Percentiles rank a stretch among this genome's conserved stretches.
Conservation (phyloP, 768 basidiomycete species). For the Neoboletus magnificus region DNA sequence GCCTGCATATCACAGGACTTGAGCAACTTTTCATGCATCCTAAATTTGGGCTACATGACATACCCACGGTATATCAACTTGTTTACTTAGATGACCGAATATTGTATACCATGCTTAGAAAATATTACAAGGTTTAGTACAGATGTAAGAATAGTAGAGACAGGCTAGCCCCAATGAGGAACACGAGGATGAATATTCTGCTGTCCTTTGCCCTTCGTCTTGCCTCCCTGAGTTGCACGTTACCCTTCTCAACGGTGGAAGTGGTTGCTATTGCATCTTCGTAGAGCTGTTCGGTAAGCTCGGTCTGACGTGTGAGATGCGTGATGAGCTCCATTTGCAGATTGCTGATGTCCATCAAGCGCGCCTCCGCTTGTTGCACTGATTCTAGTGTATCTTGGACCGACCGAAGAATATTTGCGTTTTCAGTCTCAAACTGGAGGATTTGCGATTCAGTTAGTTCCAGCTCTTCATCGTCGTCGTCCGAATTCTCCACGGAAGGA, state of each 20-base stretch:
- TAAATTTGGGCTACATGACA: background rate
- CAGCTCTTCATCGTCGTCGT: conserved; percentile 74
- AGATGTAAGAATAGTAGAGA: conserved; percentile 92
- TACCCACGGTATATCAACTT: background rate
- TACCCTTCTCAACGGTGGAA: conserved; percentile 84
- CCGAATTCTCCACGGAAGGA: conserved; percentile 40
- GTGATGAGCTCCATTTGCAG: conserved; percentile 89
- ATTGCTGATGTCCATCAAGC: conserved; percentile 88
- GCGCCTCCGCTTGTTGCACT: conserved; percentile 88
- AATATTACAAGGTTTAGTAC: conserved; percentile 49
- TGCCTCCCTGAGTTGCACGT: conserved; percentile 86
- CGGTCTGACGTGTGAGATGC: conserved; percentile 86
- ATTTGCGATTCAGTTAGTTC: conserved; percentile 87
- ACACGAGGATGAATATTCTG: conserved; percentile 85
- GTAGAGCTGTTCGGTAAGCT: conserved; percentile 89
- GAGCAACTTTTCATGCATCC: background rate
- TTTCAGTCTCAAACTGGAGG: conserved; percentile 90
- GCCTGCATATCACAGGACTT: background rate
- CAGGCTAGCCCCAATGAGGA: conserved; percentile 88
- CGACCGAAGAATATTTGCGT: conserved; percentile 76
- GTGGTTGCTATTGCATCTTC: conserved; percentile 91
- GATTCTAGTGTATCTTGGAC: conserved; percentile 86
- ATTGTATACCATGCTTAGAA: conserved; percentile 4
- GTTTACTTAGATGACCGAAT: background rate
- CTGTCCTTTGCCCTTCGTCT: conserved; percentile 82